A percentile compares a stretch with the other conserved stretches of the same genome.
Conservation (phyloP, 2,329 filamentous ascomycete species). For the Fonsecaea multimorphosa region DNA sequence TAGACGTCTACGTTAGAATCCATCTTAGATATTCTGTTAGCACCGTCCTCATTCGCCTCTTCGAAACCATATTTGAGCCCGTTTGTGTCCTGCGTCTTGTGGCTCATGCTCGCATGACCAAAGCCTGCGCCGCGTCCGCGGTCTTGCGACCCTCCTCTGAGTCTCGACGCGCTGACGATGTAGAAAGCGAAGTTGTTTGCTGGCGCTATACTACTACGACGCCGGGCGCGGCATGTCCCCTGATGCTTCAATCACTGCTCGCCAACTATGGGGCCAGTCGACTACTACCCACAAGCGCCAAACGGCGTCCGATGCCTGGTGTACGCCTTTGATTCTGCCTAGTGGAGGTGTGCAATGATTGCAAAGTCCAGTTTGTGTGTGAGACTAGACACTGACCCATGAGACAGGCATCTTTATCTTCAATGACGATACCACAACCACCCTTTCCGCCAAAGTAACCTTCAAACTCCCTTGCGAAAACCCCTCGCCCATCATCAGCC, state of each 20-base stretch:
- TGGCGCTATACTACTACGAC: conserved; percentile 19
- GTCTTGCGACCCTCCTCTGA: conserved; percentile 32
- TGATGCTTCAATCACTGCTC: conserved; percentile 35
- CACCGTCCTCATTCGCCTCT: neutral
- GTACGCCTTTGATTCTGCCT: conserved; percentile 67
- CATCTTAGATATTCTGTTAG: no score
- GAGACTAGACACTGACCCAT: conserved; percentile 6
- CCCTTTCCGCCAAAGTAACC: conserved; percentile 56
- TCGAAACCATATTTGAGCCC: neutral
- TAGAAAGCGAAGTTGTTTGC: conserved; percentile 11
- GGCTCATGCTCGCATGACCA: conserved; percentile 20
- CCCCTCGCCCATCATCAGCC: conserved; percentile 41
- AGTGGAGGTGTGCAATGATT: conserved; percentile 56
- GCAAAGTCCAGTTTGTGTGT: neutral
- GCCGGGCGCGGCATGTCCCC: conserved; percentile 36
- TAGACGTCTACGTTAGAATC: neutral
- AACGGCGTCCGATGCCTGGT: conserved; percentile 53
- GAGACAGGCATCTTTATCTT: conserved; percentile 48
- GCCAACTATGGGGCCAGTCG: conserved; percentile 39
- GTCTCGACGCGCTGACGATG: conserved; percentile 26
- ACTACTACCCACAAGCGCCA: conserved; percentile 43
- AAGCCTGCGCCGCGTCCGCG: conserved; percentile 17
- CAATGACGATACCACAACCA: conserved; percentile 51
- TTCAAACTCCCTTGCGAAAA: conserved; percentile 58
- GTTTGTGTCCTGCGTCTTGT: neutral